Percentiles rank a stretch among this genome's conserved stretches.
phyloP scores from a whole-genome alignment of 2,329 filamentous ascomycete genomes.

The Rhynchosporium agropyri region DNA sequence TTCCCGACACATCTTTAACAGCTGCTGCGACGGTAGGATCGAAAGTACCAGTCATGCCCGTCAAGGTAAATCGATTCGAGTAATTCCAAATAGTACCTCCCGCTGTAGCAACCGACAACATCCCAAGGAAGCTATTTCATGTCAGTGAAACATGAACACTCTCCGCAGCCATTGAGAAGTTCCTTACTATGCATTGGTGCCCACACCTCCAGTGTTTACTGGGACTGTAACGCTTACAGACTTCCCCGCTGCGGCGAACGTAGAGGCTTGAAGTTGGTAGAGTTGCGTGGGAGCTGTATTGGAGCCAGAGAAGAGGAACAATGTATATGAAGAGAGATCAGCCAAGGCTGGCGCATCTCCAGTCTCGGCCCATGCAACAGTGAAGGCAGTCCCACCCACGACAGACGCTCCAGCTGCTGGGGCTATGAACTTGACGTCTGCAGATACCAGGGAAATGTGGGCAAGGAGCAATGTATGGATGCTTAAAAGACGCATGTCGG shows the following conservation, averaged over 20 bases:
- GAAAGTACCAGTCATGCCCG: slow-evolving; percentile 65
- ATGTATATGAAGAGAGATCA: slow-evolving; percentile 55
- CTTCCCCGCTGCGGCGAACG: slow-evolving; percentile 32
- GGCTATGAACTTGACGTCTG: slow-evolving; percentile 50
- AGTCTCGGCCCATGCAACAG: slow-evolving; percentile 59
- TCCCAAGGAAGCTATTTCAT: slow-evolving; percentile 56
- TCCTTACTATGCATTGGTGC: slow-evolving; percentile 42
- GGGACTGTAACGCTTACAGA: slow-evolving; percentile 38
- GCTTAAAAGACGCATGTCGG: slow-evolving; percentile 27
- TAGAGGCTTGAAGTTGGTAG: slow-evolving; percentile 47
- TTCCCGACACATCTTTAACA: slow-evolving; percentile 44
- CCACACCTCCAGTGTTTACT: slow-evolving; percentile 34
- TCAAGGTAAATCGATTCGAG: slow-evolving; percentile 65
- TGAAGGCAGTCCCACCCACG: slow-evolving; percentile 53
- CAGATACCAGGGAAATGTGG: slow-evolving; percentile 30
- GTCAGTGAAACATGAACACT: slow-evolving; percentile 18
- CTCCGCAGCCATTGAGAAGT: neutral
- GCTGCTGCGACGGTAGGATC: slow-evolving; percentile 45
- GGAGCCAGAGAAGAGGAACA: slow-evolving; percentile 64
- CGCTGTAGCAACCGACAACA: slow-evolving; percentile 57
- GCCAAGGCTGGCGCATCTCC: slow-evolving; percentile 52
- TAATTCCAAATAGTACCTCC: slow-evolving; percentile 60
- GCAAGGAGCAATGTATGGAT: slow-evolving; percentile 12
- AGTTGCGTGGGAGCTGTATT: slow-evolving; percentile 51
- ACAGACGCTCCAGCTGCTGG: slow-evolving; percentile 55